A percentile compares a stretch with the other conserved stretches of the same genome.
Evolutionary conservation across 2,329 filamentous ascomycete genomes (phyloP).

Genomic region (Colletotrichum gloeosporioides): DNA sequence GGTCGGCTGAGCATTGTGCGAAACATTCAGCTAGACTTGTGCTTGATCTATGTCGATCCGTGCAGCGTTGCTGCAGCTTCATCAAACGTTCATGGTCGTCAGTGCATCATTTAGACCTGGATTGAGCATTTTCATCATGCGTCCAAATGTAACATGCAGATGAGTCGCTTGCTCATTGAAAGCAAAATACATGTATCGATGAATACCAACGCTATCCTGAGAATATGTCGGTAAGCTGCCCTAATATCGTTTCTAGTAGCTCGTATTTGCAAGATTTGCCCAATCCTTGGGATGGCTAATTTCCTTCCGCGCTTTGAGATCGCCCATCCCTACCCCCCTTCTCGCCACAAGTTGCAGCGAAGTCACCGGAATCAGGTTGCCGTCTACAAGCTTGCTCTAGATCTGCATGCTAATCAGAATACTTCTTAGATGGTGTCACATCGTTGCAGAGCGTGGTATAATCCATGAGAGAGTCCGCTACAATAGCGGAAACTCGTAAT

Average conservation of each 20-base stretch:
- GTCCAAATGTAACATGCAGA: background rate
- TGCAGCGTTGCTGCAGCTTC: background rate
- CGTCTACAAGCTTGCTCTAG: background rate
- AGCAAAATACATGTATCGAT: background rate
- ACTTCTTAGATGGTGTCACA: background rate
- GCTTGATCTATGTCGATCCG: background rate
- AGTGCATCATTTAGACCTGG: background rate
- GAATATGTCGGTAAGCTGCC: rapidly evolving
- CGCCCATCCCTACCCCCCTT: background rate
- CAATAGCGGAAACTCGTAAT: background rate
- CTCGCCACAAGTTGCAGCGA: background rate
- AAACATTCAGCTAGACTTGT: background rate
- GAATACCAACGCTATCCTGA: background rate
- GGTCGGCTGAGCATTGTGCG: background rate
- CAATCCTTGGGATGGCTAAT: background rate
- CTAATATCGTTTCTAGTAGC: background rate
- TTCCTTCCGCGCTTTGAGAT: background rate
- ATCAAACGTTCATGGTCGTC: background rate
- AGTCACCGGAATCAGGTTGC: background rate
- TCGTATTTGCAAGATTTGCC: background rate
- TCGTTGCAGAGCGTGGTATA: background rate
- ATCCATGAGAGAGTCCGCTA: background rate
- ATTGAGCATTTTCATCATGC: background rate
- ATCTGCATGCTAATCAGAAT: background rate
- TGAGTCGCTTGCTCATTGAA: background rate